A percentile compares a stretch with the other conserved stretches of the same genome.
Conservation (phyloP, 371 early-diverging fungal genomes). For the Mucor circinelloides region DNA sequence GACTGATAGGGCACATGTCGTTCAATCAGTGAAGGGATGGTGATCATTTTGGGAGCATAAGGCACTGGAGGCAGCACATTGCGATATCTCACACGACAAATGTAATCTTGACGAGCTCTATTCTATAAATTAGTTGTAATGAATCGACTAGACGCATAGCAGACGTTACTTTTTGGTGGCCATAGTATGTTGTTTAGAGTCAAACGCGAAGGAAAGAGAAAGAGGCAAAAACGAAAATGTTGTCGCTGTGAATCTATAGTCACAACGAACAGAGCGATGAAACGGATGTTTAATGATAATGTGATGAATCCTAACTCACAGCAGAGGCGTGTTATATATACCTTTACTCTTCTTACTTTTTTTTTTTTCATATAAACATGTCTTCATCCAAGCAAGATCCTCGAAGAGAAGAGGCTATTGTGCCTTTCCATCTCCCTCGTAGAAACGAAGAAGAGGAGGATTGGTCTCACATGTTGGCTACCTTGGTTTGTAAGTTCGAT, state of each 20-base stretch:
- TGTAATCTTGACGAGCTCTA: conserved; percentile 70
- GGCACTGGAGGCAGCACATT: conserved; percentile 84
- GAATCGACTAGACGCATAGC: background rate
- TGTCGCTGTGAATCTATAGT: background rate
- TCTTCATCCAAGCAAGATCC: conserved; percentile 50
- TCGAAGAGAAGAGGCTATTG: conserved; percentile 42
- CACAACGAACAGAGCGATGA: background rate
- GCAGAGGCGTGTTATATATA: background rate
- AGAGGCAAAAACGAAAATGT: background rate
- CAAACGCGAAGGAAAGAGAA: background rate
- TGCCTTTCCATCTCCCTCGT: conserved; percentile 46
- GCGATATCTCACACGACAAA: conserved; percentile 74
- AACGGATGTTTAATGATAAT: background rate
- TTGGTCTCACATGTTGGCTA: conserved; percentile 37
- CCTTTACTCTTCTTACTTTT: background rate
- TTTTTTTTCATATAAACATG: conserved; percentile 17
- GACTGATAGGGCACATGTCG: conserved; percentile 66
- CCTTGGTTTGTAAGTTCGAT: conserved; percentile 36
- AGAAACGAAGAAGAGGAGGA: conserved; percentile 32
- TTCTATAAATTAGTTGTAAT: conserved; percentile 38
- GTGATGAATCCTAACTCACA: background rate
- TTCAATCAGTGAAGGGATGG: conserved; percentile 56
- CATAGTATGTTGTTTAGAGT: background rate
- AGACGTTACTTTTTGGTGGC: conserved; percentile 18
- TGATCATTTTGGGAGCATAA: conserved; percentile 82